Base-by-base conservation (phyloP, 495 filamentous ascomycete genomes). In the Annulohypoxylon bovei region DNA sequence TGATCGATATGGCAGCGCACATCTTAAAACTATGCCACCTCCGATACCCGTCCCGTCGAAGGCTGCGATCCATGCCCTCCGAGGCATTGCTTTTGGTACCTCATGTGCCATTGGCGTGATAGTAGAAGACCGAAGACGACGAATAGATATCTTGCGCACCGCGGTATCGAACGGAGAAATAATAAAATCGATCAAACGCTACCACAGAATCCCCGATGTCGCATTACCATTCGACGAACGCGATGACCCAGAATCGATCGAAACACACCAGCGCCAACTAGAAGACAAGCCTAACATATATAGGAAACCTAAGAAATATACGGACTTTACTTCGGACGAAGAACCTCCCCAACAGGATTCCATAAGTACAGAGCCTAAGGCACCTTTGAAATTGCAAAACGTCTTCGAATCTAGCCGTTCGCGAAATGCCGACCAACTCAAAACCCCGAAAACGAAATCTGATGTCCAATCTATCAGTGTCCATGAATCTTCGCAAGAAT, bases 171-270 rank as follows among this genome's bases (percentile, higher is more conserved):
- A 87, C 73, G 82, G 80, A 4, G 66, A 83, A 61, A 81, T 74
- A 25, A 68, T 87, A 28, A 83, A 80, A 59, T 70, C 78, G 4
- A 78, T 80, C 18, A 79, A 68, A 47, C 67, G 73, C 30, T 86
- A 86, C 68, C 79, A 80, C 59, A 54, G 75, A 6, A 68, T 70
- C 16, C 76, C 76, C 35, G 72, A 53, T 18, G 44, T 64, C n/a
- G 80, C 85, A 3, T 75, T 92, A 23, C 81, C 92, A 28, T 82
- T 92, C 33, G 78, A 80, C 37, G 78, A 79, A 53, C 74, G 73
- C 28, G 46, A 62, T 32, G 37, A 72, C 14, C 37, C 62, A 39
- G 75, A 69, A n/a, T 47, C 62, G 6, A 55, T 58, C 12, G 68
- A 64, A 23, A 23, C 76, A 30, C 65, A 72, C 14, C 70, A 61